These are phyloP conservation scores for Lactarius tabidus DNA, from an alignment of 768 basidiomycete genomes.

Conservation along the genomic window DNA sequence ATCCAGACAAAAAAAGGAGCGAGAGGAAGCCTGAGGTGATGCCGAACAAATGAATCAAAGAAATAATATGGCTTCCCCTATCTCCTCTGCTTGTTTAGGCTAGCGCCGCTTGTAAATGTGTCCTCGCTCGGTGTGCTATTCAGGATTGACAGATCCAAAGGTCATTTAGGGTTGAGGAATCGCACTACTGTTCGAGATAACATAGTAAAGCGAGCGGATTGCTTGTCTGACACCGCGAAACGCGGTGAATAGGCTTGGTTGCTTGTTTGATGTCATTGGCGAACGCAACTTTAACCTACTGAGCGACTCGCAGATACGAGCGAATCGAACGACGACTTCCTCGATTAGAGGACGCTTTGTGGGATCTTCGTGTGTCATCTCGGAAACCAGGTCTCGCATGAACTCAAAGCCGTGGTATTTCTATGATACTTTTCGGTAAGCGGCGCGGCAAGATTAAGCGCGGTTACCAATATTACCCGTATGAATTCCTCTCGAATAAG, in stretches of 20 bases:
- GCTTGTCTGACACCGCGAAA: slow-evolving; percentile 8
- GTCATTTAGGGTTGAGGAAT: neutral
- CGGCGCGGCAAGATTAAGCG: neutral
- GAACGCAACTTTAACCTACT: slow-evolving; percentile 34
- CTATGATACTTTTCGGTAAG: slow-evolving; percentile 1
- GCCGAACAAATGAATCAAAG: neutral
- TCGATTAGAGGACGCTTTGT: slow-evolving; percentile 36
- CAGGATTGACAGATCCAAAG: neutral
- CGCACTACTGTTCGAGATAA: neutral
- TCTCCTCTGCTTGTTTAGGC: neutral
- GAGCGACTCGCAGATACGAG: slow-evolving; percentile 29
- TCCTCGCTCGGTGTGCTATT: neutral
- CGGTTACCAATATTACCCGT: slow-evolving; percentile 14
- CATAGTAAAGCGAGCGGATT: slow-evolving; percentile 1
- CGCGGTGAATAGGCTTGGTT: slow-evolving; percentile 4
- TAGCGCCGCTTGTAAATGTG: neutral
- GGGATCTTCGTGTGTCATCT: slow-evolving; percentile 38
- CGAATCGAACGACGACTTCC: slow-evolving; percentile 36
- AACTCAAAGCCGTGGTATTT: slow-evolving; percentile 19
- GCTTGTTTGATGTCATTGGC: neutral
- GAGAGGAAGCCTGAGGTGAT: neutral
- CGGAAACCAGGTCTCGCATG: slow-evolving; percentile 23
- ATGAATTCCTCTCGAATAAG: slow-evolving; percentile 25
- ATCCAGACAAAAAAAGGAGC: neutral
- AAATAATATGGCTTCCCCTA: neutral